phyloP scores from a whole-genome alignment of 352 stramenopile genomes.

The Globisporangium viniferum region DNA sequence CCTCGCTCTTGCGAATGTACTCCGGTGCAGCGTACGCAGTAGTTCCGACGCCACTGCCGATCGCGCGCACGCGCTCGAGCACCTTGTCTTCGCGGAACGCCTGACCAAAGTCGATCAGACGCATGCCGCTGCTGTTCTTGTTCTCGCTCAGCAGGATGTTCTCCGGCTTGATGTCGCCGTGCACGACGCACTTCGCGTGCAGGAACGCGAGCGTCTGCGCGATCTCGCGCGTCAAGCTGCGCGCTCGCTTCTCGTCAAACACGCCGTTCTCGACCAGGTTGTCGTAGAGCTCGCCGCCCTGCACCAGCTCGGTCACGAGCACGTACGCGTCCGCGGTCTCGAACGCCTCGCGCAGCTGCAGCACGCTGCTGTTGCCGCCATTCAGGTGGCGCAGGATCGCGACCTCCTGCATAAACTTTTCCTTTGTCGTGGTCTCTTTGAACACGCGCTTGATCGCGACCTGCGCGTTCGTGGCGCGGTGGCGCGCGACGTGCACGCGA shows the following conservation, averaged over 20 bases:
- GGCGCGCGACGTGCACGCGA: constrained; percentile 37
- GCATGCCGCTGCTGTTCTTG: constrained; percentile 25
- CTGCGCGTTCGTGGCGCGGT: constrained; percentile 36
- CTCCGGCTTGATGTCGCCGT: constrained; percentile 81
- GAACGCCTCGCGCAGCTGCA: constrained; percentile 52
- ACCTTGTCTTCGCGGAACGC: constrained; percentile 36
- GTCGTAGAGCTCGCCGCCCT: constrained; percentile 52
- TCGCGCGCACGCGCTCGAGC: constrained; percentile 1
- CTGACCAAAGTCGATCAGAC: constrained; percentile 81
- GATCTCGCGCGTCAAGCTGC: constrained; percentile 35
- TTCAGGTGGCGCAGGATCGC: constrained; percentile 39
- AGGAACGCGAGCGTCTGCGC: constrained; percentile 38
- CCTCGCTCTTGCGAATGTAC: constrained; percentile 26
- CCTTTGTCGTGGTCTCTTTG: constrained; percentile 40
- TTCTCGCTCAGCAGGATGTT: constrained; percentile 60
- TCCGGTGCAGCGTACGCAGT: constrained; percentile 43
- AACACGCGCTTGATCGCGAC: constrained; percentile 58
- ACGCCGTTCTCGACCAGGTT: constrained; percentile 40
- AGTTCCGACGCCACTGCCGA: constrained; percentile 26
- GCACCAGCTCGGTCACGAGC: constrained; percentile 52
- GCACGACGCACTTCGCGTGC: constrained; percentile 79
- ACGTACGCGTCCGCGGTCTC: constrained; percentile 55
- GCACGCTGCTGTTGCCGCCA: constrained; percentile 34
- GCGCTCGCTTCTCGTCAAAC: constrained; percentile 34
- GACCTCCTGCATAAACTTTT: constrained; percentile 56